These are phyloP conservation scores for Nissolia schottii DNA, from an alignment of 306 rosid genomes.

Conservation along the genomic window DNA sequence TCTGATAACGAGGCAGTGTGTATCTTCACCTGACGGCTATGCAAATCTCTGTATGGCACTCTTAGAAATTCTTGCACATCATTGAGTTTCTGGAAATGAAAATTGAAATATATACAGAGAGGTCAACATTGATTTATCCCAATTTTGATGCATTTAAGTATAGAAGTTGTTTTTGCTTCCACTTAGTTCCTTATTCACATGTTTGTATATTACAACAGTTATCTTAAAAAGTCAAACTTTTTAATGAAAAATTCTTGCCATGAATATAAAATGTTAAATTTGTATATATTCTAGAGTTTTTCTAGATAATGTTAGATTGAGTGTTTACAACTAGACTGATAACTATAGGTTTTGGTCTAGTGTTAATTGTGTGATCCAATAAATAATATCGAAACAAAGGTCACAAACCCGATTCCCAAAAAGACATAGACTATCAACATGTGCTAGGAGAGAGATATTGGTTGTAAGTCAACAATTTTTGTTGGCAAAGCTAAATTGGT, in stretches of 20 bases:
- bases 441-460: too few species aligned
- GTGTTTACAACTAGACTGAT: too few species aligned
- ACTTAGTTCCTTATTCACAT: background rate
- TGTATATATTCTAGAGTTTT: too few species aligned
- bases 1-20: conserved; percentile 42
- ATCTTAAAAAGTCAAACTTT: background rate
- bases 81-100: conserved; percentile 37
- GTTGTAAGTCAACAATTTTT: too few species aligned
- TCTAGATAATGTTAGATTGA: too few species aligned
- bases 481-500: too few species aligned
- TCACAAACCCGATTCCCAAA: too few species aligned
- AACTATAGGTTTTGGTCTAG: too few species aligned
- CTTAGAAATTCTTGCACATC: conserved; percentile 56
- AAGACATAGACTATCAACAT: too few species aligned
- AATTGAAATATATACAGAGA: background rate
- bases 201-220: background rate
- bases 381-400: too few species aligned
- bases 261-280: too few species aligned
- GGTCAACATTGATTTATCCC: background rate
- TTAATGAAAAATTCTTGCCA: background rate
- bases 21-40: conserved; percentile 53
- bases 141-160: background rate
- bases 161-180: background rate
- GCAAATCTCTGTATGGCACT: conserved; percentile 41
- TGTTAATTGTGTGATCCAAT: too few species aligned